Conservation (phyloP, 2,329 filamentous ascomycete species). For the Botryotinia convoluta region DNA sequence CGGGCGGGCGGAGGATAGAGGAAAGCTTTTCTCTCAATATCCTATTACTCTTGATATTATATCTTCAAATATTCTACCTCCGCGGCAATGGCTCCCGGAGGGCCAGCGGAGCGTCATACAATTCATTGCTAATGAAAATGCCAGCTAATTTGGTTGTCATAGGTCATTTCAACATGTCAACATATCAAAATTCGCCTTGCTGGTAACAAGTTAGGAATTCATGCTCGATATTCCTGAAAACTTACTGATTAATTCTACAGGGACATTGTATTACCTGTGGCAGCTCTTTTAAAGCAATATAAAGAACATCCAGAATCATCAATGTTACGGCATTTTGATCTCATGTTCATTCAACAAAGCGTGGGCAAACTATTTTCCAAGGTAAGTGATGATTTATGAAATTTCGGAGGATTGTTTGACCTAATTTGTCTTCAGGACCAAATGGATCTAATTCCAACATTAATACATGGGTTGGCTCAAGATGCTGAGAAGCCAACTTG, state of each 20-base stretch:
- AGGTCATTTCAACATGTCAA: slow-evolving; percentile 67
- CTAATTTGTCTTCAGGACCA: slow-evolving; percentile 50
- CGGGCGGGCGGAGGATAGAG: background rate
- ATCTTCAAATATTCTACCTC: background rate
- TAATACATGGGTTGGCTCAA: slow-evolving; percentile 64
- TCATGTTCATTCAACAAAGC: slow-evolving; percentile 87
- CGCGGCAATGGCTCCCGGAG: background rate
- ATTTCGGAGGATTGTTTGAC: background rate
- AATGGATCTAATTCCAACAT: slow-evolving; percentile 66
- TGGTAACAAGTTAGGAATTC: slow-evolving; percentile 37
- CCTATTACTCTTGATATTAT: background rate
- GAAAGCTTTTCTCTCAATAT: background rate
- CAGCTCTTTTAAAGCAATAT: slow-evolving; percentile 84
- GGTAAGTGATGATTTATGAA: slow-evolving; percentile 38
- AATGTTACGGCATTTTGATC: slow-evolving; percentile 82
- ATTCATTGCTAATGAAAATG: background rate
- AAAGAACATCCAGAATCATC: slow-evolving; percentile 67
- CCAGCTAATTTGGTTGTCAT: slow-evolving; percentile 22
- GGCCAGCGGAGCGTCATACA: background rate
- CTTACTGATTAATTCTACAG: slow-evolving; percentile 16
- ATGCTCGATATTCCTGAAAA: slow-evolving; percentile 11
- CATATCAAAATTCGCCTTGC: slow-evolving; percentile 61
- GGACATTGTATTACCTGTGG: slow-evolving; percentile 74
- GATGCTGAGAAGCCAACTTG: slow-evolving; percentile 53
- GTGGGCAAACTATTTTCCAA: slow-evolving; percentile 56